A percentile compares a stretch with the other conserved stretches of the same genome.
Conservation (phyloP, 2,329 filamentous ascomycete species). For the Beauveria pseudobassiana region DNA sequence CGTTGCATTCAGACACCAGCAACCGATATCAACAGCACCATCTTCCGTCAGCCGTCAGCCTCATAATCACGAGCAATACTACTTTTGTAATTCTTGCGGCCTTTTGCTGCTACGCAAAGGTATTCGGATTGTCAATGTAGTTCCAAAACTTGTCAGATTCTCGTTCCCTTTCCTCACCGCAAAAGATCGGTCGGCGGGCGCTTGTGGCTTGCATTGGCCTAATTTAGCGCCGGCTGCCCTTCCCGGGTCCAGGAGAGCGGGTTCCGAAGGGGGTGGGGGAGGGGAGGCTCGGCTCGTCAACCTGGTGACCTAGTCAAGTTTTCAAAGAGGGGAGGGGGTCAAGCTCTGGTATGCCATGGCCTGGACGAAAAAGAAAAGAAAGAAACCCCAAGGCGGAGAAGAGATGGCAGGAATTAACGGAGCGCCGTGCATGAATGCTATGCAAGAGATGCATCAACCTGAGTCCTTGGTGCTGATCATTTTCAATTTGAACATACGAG, state of each 20-base stretch:
- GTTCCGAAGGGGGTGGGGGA: neutral
- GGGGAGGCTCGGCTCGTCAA: neutral
- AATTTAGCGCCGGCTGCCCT: neutral
- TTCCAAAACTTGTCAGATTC: too few relatives aligned
- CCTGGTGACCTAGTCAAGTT: neutral
- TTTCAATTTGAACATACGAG: too few relatives aligned
- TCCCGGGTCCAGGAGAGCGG: slow-evolving; percentile 6
- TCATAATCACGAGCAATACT: too few relatives aligned
- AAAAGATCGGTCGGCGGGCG: slow-evolving; percentile 2
- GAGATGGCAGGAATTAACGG: neutral
- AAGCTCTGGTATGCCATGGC: neutral
- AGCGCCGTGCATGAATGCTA: neutral
- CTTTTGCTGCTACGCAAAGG: too few relatives aligned
- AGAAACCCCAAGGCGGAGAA: neutral
- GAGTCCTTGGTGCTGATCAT: neutral
- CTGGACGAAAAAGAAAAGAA: neutral
- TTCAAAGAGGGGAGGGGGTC: neutral
- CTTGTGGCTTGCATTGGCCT: neutral
- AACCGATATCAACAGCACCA: too few relatives aligned
- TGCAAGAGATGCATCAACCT: neutral
- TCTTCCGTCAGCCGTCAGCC: too few relatives aligned
- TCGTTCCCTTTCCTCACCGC: neutral
- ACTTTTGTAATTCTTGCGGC: too few relatives aligned
- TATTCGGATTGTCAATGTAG: too few relatives aligned
- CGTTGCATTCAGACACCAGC: too few relatives aligned